Evolutionary conservation across 768 basidiomycete species (phyloP), one percentile per base, ranked within the genome.

Genomic region (Dictyophora rubrovolvata): DNA sequence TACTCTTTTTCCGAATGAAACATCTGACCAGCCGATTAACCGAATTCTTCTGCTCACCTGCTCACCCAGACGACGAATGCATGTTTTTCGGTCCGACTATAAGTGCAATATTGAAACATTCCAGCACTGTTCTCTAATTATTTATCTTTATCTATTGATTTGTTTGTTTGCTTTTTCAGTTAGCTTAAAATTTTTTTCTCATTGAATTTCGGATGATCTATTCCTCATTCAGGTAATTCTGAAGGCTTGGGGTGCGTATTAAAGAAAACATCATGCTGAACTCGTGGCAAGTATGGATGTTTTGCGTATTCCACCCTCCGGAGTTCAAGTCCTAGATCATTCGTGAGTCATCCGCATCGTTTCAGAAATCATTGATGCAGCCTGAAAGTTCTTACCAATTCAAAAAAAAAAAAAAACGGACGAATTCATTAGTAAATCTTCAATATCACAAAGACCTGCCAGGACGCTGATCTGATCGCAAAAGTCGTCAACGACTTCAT

Each of bases 41-140:
- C 61, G 61, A 35, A 47, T 89, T 35, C 74, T 93, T 37, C 69
- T 96, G 2, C 70, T 97, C 49, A 95, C 93, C n/a, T 0, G 92
- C 93, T 23, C 93, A 97, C 68, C 93, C 93, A 1, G 93, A 96
- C 68, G 93, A 97, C 68, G 93, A 96, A 73, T 85, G 84, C 69
- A 81, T 94, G 78, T 97, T 97, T 77, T 97, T 97, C 69, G 84
- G 85, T 3, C 93, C 93, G 0, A 93, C 90, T 0, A 69, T 95
- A 14, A 72, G 85, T 34, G 76, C 79, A 1, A 75, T 49, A 50
- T 9, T 20, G 60, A 66, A 35, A 54, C 28, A 16, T 35, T 62
- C 42, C 56, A 64, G 68, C 14, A 66, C 63, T 58, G 71, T 79
- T 20, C 67, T 87, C 0, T 80, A n/a, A 74, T 63, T 87, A 81